Conservation (phyloP, 306 rosid genomes). For the Albizia julibrissin region DNA sequence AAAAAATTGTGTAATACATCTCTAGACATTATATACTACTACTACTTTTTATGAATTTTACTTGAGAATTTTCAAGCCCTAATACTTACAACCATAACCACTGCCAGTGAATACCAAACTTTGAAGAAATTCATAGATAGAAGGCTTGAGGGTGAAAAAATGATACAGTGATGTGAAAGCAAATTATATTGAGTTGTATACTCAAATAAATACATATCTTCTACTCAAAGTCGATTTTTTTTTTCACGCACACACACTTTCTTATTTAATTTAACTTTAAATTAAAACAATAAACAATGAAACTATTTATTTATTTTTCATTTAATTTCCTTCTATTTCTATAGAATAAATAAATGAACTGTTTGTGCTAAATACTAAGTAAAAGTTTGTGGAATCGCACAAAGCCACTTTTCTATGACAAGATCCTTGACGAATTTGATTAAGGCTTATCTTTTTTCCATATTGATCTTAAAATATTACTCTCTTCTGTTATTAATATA, state of each 20-base stretch:
- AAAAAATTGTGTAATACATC: too few species aligned
- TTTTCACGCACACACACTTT: too few species aligned
- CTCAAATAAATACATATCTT: not conserved
- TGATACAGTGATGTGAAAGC: not conserved
- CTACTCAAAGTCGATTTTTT: not conserved
- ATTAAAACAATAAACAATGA: too few species aligned
- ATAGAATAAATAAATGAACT: not conserved
- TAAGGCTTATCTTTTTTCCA: not conserved
- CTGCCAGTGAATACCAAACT: not conserved
- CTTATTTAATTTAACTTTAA: not conserved
- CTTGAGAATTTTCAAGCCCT: not conserved
- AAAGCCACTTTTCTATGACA: not conserved
- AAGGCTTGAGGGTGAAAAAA: not conserved
- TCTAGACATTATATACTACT: not conserved
- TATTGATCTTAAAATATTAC: not conserved
- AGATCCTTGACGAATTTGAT: not conserved
- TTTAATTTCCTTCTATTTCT: too few species aligned
- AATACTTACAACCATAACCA: not conserved
- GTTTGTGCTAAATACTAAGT: not conserved
- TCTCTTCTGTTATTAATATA: too few species aligned
- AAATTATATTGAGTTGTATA: not conserved
- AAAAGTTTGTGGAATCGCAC: not conserved
- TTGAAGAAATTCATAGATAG: not conserved
- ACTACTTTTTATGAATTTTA: not conserved
- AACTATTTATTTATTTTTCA: too few species aligned